Conservation (phyloP, 1,284 basidiomycete genomes). For the Cutaneotrichosporon curvatum region DNA sequence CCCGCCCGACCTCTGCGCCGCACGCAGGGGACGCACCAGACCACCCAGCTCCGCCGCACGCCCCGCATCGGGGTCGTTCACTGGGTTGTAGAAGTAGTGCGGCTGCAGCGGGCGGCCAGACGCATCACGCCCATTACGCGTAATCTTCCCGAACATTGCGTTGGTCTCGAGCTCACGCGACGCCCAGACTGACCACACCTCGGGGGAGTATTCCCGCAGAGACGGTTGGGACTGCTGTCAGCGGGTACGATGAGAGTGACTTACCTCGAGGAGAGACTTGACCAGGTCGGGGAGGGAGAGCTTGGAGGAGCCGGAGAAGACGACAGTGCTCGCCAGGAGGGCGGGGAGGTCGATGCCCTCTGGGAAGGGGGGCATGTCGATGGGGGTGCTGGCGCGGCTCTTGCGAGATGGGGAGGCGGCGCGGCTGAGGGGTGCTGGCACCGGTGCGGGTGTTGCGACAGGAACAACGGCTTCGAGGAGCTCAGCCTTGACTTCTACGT, state of each 20-base stretch:
- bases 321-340: slow-evolving; percentile 43
- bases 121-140: slow-evolving; percentile 45
- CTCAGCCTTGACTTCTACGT: slow-evolving; percentile 12
- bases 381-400: slow-evolving; percentile 8
- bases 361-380: slow-evolving; percentile 22
- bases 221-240: slow-evolving; percentile 36
- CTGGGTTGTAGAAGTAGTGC: slow-evolving; percentile 46
- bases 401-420: slow-evolving; percentile 4
- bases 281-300: slow-evolving; percentile 43
- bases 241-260: slow-evolving; percentile 7
- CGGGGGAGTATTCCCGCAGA: slow-evolving; percentile 33
- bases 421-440: neutral
- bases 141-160: slow-evolving; percentile 45
- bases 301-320: slow-evolving; percentile 46
- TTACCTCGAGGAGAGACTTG: slow-evolving; percentile 43
- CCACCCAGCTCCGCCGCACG: slow-evolving; percentile 43
- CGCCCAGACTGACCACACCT: slow-evolving; percentile 40
- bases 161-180: slow-evolving; percentile 31
- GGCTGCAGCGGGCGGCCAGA: slow-evolving; percentile 43
- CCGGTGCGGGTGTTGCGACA: neutral
- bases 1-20: slow-evolving; percentile 40
- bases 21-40: slow-evolving; percentile 44
- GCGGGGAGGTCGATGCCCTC: slow-evolving; percentile 37
- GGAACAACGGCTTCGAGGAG: neutral
- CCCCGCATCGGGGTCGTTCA: slow-evolving; percentile 36